Evolutionary conservation across 257 asterid genomes (phyloP), one percentile per base, ranked within the genome.

Genomic region (Lycium ferocissimum): DNA sequence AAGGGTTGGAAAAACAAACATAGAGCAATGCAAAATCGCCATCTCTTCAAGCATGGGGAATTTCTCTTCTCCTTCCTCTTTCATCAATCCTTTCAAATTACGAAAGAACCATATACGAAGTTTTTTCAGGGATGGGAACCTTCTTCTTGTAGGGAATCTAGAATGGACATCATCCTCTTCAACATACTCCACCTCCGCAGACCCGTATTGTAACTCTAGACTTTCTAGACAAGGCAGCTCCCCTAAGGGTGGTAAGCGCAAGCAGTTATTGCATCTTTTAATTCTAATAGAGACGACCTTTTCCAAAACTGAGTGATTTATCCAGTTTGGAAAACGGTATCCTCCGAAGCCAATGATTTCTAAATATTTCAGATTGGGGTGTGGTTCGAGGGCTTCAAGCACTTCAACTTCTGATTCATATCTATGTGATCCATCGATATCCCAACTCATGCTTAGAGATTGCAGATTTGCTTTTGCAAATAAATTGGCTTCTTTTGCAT

Each of bases 401-500:
- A 88, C 85, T 72, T 84, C 67, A 33, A 22, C 1, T 51, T 47
- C 40, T 22, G 7, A 4, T 4, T 3, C 13, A 2, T 45, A 1
- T 14, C 38, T 49, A 7, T 35, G 2, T n/a, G 22, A 43, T 14
- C 22, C 45, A 70, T 26, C 33, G 33, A 26, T 26, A 26, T 49
- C 73, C 88, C 85, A 83, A 38, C 5, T 7, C 58, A 85, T 80
- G 14, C 7, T 11, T 67, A 88, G 63, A 0, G 6, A 3, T 2
- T 62, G 73, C 5, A 89, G 86, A 49, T 75, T 38, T 17, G 3
- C 73, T 70, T 85, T 87, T 58, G 40, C 37, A 13, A 13, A 78
- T 45, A 90, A 26, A 65, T 86, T 88, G 51, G 89, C 88, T 80
- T 80, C 83, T 81, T 35, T 57, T 3, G 89, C 86, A 58, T 85